Percentiles rank a stretch among this genome's conserved stretches.
Conservation (phyloP, 1,284 basidiomycete species). For the Phellopilus nigrolimitatus region DNA sequence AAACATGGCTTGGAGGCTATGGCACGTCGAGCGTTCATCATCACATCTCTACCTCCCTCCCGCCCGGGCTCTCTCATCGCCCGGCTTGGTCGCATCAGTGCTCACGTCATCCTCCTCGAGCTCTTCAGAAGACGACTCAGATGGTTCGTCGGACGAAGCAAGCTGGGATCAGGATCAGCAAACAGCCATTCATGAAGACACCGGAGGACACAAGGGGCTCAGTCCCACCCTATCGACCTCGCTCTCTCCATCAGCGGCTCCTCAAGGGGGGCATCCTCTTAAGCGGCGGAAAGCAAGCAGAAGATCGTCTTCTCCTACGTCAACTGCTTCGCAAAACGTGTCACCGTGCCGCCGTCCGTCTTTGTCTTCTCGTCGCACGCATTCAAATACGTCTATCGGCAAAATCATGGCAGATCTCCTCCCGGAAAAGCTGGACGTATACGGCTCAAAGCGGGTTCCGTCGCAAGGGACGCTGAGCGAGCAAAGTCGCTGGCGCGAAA, state of each 20-base stretch:
- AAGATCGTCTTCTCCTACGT: not conserved
- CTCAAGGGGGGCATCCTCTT: slow-evolving; percentile 1
- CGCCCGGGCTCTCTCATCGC: slow-evolving; percentile 20
- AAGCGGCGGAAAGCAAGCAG: not conserved
- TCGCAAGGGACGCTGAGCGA: not conserved
- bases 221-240: not conserved
- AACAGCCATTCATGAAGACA: not conserved
- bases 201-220: not conserved
- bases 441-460: slow-evolving; percentile 12
- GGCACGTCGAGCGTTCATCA: slow-evolving; percentile 62
- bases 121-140: slow-evolving; percentile 17
- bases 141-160: slow-evolving; percentile 23
- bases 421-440: slow-evolving; percentile 32
- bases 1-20: slow-evolving; percentile 83
- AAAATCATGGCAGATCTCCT: slow-evolving; percentile 56
- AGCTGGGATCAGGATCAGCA: slow-evolving; percentile 14
- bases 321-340: slow-evolving; percentile 6
- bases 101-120: slow-evolving; percentile 13
- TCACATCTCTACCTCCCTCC: slow-evolving; percentile 28
- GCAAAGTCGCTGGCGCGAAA: slow-evolving; percentile 1
- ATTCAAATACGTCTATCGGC: slow-evolving; percentile 37
- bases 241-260: not conserved
- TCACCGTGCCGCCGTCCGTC: slow-evolving; percentile 23
- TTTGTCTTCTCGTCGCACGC: slow-evolving; percentile 24
- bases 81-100: slow-evolving; percentile 12